phyloP scores from a whole-genome alignment of 371 early-diverging fungal species.

The Blastocladiella emersonii region DNA sequence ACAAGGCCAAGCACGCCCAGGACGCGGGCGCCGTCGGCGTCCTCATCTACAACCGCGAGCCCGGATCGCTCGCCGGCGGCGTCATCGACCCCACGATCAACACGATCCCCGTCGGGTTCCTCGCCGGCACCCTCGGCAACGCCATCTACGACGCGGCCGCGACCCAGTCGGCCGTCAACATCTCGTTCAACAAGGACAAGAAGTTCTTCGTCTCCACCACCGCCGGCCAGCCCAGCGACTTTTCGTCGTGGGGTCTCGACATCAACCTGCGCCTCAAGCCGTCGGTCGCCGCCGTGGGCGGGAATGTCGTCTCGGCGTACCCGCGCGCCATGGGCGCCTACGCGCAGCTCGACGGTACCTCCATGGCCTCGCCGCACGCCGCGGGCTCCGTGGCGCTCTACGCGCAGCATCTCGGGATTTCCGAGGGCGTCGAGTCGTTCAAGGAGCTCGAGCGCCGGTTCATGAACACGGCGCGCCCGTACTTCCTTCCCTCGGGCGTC shows the following conservation, averaged over 20 bases:
- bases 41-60: constrained; percentile 29
- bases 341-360: constrained; percentile 17
- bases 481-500: too few relatives aligned
- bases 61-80: neutral
- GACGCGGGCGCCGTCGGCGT: constrained; percentile 50
- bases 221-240: constrained; percentile 28
- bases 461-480: too few relatives aligned
- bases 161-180: neutral
- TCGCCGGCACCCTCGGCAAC: neutral
- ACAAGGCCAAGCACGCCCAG: constrained; percentile 30
- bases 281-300: constrained; percentile 14
- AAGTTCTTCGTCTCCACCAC: constrained; percentile 13
- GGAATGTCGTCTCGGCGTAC: constrained; percentile 1
- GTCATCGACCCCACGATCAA: neutral
- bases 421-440: constrained; percentile 19
- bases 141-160: neutral
- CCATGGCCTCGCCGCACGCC: constrained; percentile 28
- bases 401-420: neutral
- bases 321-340: neutral
- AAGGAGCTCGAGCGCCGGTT: constrained; percentile 12
- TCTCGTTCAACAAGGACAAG: neutral
- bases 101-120: neutral
- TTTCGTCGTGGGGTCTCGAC: constrained; percentile 54
- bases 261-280: constrained; percentile 52
- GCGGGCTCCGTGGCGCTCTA: constrained; percentile 2